A percentile compares a stretch with the other conserved stretches of the same genome.
Evolutionary conservation across 139 green algal species (phyloP).

Genomic region (Picochlorum sp.): DNA sequence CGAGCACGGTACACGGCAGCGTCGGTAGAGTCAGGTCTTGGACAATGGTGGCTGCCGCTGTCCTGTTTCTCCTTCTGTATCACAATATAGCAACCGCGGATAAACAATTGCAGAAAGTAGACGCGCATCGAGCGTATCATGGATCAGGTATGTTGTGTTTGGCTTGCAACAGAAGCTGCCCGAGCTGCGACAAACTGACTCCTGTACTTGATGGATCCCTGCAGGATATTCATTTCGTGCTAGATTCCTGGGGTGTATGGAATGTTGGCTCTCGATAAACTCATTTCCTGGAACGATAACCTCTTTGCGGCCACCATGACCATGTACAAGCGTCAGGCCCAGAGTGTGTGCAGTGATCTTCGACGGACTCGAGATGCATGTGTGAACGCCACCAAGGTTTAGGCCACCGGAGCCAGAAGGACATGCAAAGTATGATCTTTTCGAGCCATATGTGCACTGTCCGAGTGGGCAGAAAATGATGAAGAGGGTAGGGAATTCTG

Average conservation of each 20-base stretch:
- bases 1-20: no score
- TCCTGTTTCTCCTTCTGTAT: no score
- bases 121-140: no score
- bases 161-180: no score
- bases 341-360: neutral
- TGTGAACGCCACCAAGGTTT: neutral
- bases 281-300: neutral
- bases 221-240: no score
- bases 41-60: no score
- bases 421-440: neutral
- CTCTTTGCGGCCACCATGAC: neutral
- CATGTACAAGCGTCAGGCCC: neutral
- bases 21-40: no score
- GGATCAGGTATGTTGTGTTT: no score
- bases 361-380: neutral
- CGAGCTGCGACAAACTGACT: no score
- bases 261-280: neutral
- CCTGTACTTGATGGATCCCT: no score
- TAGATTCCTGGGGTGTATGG: neutral
- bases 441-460: neutral
- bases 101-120: no score
- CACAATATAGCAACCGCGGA: no score
- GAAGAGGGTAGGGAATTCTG: neutral
- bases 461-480: neutral
- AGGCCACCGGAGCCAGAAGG: neutral